Percentiles rank a stretch among this genome's conserved stretches.
phyloP scores from a whole-genome alignment of 306 rosid species.

The Cotoneaster glaucophyllus region DNA sequence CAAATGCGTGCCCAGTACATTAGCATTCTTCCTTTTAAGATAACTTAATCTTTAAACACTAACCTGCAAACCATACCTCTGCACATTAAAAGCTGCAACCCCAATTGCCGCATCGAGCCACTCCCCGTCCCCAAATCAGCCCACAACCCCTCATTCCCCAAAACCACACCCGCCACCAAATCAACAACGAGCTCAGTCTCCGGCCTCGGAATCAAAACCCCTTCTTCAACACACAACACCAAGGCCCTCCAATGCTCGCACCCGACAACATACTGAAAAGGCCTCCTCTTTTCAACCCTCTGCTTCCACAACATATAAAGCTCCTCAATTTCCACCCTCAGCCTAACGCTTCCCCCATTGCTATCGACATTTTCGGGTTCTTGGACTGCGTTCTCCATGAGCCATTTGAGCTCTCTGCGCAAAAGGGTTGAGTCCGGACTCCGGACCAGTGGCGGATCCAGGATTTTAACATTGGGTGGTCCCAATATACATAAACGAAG shows the following conservation, averaged over 20 bases:
- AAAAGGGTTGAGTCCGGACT: constrained; percentile 61
- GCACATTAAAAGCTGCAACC: constrained; percentile 64
- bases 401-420: constrained; percentile 80
- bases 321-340: constrained; percentile 50
- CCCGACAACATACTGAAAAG: constrained; percentile 89
- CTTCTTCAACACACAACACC: constrained; percentile 78
- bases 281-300: constrained; percentile 68
- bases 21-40: too few species aligned
- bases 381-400: constrained; percentile 57
- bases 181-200: constrained; percentile 68
- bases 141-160: constrained; percentile 57
- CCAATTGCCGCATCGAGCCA: constrained; percentile 68
- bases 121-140: constrained; percentile 93
- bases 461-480: too few species aligned
- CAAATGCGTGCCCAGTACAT: too few species aligned
- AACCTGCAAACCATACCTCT: constrained; percentile 80
- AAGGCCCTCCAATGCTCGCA: constrained; percentile 95
- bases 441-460: too few species aligned
- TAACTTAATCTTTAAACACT: constrained; percentile 27
- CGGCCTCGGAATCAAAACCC: constrained; percentile 87
- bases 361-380: constrained; percentile 14
- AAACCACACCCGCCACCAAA: too few species aligned
- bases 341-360: constrained; percentile 14
- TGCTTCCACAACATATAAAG: constrained; percentile 70
- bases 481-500: too few species aligned